Percentiles rank a stretch among this genome's conserved stretches.
Conservation (phyloP, 345 rosid genomes). For the Balakata baccata region DNA sequence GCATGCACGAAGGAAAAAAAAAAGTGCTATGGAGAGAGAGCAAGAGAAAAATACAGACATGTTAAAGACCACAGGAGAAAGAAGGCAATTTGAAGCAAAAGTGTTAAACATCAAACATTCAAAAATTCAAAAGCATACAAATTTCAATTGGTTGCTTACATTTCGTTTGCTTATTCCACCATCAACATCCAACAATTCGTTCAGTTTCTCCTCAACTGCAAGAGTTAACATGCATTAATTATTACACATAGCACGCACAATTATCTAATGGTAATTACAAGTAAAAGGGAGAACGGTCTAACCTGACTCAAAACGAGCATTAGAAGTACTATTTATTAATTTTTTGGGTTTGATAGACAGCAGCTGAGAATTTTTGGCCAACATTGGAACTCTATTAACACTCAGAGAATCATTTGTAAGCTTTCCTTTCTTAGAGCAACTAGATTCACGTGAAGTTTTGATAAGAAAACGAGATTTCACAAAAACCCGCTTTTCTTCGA, state of each 20-base stretch:
- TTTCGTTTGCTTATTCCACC: constrained; percentile 92
- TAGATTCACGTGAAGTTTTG: constrained; percentile 53
- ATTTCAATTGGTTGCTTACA: constrained; percentile 44
- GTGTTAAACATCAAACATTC: background rate
- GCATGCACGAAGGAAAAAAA: background rate
- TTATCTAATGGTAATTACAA: background rate
- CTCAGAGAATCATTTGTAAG: constrained; percentile 30
- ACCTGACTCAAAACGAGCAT: constrained; percentile 87
- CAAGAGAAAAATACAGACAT: background rate
- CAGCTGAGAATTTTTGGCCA: constrained; percentile 49
- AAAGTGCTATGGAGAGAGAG: background rate
- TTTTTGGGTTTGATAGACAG: constrained; percentile 54
- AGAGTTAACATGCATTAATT: constrained; percentile 15
- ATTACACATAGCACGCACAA: background rate
- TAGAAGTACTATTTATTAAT: constrained; percentile 52
- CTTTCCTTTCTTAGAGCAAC: constrained; percentile 57
- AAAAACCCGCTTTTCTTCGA: constrained; percentile 47
- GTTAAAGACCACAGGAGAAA: background rate
- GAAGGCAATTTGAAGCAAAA: too few species aligned
- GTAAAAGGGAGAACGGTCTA: constrained; percentile 18
- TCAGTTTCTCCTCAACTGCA: constrained; percentile 94
- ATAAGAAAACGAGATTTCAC: constrained; percentile 51
- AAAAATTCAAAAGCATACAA: background rate
- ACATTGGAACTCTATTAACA: constrained; percentile 52
- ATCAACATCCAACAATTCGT: constrained; percentile 83